These are phyloP conservation scores for Vitis hybrid DNA, from an alignment of 177 flowering plant species.

Conservation along the genomic window DNA sequence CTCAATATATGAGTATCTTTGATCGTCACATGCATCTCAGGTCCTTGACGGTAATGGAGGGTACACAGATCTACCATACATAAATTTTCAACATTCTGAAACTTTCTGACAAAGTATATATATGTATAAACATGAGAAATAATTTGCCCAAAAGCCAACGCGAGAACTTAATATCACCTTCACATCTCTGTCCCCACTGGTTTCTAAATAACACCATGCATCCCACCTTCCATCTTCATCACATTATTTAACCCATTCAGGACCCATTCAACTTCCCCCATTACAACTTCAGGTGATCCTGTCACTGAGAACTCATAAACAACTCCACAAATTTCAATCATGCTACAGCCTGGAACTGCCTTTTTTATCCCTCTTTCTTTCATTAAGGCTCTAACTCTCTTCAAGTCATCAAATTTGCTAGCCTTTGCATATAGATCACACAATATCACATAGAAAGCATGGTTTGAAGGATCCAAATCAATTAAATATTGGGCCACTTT, in stretches of 20 bases:
- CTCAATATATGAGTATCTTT: no score
- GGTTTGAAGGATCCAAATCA: constrained; percentile 59
- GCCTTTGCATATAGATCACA: constrained; percentile 71
- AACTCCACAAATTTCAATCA: constrained; percentile 64
- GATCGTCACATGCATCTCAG: no score
- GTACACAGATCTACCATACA: not conserved
- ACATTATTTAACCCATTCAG: constrained; percentile 29
- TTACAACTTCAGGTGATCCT: constrained; percentile 40
- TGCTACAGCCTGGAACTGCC: constrained; percentile 65
- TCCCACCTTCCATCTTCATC: constrained; percentile 25
- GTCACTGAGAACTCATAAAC: constrained; percentile 64
- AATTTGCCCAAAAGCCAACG: no score
- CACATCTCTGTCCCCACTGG: constrained; percentile 5
- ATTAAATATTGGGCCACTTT: constrained; percentile 54
- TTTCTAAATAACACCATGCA: not conserved
- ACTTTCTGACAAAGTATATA: no score
- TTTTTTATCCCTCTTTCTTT: constrained; percentile 56
- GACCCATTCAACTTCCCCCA: constrained; percentile 37
- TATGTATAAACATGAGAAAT: no score
- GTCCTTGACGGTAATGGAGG: no score
- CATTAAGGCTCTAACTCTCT: constrained; percentile 56
- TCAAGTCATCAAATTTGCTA: constrained; percentile 48
- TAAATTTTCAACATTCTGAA: no score
- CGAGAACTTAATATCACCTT: not conserved
- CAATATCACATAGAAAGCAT: constrained; percentile 68